phyloP scores from a whole-genome alignment of 2,329 filamentous ascomycete genomes.

The Trichoderma polysporum region DNA sequence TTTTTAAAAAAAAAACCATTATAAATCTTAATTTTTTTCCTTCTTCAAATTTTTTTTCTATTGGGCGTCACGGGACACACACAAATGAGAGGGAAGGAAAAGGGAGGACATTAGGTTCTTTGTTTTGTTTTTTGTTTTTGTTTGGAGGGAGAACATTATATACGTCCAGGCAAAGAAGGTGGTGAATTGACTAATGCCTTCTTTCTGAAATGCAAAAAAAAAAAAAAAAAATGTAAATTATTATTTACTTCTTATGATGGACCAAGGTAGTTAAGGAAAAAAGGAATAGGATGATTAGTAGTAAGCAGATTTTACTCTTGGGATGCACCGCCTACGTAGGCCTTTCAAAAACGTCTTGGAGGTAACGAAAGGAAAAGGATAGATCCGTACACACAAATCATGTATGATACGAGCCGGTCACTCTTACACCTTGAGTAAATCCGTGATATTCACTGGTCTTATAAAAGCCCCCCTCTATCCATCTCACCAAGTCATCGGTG shows the following conservation, averaged over 20 bases:
- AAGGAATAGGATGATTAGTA: background rate
- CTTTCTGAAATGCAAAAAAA: background rate
- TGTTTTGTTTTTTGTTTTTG: background rate
- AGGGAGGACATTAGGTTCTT: background rate
- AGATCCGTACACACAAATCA: background rate
- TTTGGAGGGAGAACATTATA: background rate
- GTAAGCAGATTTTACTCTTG: background rate
- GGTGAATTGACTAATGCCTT: background rate
- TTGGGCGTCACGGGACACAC: slow-evolving; percentile 7
- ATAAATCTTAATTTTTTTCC: background rate
- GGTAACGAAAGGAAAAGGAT: too few relatives aligned
- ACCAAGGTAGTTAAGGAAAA: background rate
- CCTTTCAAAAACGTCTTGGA: too few relatives aligned
- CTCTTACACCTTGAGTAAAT: background rate
- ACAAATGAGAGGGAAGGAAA: background rate
- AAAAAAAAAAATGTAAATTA: background rate
- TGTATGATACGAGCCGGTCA: background rate
- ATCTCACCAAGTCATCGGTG: background rate
- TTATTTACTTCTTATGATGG: background rate
- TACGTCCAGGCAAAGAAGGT: background rate
- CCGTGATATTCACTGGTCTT: background rate
- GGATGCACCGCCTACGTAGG: too few relatives aligned
- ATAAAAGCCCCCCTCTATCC: background rate
- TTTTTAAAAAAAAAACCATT: background rate
- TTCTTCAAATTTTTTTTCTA: background rate